Conservation (phyloP, 2,329 filamentous ascomycete genomes). For the Dendrostoma leiphaemia region DNA sequence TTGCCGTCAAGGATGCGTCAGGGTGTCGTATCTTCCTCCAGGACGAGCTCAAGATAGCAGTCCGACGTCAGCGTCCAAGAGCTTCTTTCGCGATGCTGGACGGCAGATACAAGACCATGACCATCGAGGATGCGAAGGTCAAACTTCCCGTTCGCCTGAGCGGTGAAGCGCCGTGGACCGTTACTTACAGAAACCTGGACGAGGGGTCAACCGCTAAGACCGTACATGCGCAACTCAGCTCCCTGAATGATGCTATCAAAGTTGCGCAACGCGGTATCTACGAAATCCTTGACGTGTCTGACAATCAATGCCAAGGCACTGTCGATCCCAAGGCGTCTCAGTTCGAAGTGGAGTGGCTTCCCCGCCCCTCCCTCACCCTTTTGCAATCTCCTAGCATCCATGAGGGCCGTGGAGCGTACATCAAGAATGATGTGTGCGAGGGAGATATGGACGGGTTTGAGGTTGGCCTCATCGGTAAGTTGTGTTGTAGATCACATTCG, state of each 20-base stretch:
- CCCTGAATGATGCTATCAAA: conserved; percentile 65
- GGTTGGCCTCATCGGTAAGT: conserved; percentile 70
- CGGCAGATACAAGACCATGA: conserved; percentile 70
- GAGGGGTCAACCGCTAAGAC: conserved; percentile 42
- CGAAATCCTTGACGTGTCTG: conserved; percentile 73
- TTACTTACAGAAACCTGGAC: conserved; percentile 71
- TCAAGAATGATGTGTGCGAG: conserved; percentile 86
- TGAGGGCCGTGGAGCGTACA: conserved; percentile 49
- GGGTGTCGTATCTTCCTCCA: conserved; percentile 85
- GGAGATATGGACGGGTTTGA: conserved; percentile 91
- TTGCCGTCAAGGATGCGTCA: conserved; percentile 80
- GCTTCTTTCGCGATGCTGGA: conserved; percentile 84
- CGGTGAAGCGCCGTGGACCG: conserved; percentile 79
- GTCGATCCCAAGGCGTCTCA: conserved; percentile 70
- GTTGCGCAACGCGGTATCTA: conserved; percentile 72
- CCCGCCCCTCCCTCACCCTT: conserved; percentile 70
- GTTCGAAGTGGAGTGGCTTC: conserved; percentile 84
- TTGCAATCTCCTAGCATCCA: conserved; percentile 63
- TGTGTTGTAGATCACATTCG: neutral
- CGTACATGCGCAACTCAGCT: conserved; percentile 47
- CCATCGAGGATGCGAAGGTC: conserved; percentile 72
- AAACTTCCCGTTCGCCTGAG: conserved; percentile 80
- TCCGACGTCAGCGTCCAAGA: conserved; percentile 84
- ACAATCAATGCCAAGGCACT: conserved; percentile 77
- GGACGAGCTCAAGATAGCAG: conserved; percentile 80